A percentile compares a stretch with the other conserved stretches of the same genome.
Conservation (phyloP, 2,329 filamentous ascomycete genomes). For the Myotisia sp. region DNA sequence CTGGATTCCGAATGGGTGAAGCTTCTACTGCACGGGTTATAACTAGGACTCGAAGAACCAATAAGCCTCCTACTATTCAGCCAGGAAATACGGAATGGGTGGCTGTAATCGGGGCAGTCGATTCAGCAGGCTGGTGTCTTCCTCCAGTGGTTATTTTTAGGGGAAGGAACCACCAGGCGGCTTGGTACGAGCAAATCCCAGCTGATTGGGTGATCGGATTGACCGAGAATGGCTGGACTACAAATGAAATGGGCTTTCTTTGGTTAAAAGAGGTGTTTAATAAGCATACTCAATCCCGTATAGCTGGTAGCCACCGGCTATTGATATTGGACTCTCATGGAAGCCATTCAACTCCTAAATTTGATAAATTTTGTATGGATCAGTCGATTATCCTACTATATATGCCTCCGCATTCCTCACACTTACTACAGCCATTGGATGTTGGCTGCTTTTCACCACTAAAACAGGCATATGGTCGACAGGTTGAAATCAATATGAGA, state of each 20-base stretch:
- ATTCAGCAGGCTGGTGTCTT: not conserved
- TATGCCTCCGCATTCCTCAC: constrained; percentile 1
- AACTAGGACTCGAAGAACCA: constrained; percentile 9
- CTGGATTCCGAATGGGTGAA: not conserved
- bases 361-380: not conserved
- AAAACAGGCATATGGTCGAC: not conserved
- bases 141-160: not conserved
- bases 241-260: not conserved
- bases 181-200: not conserved
- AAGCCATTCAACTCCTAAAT: not conserved
- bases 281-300: not conserved
- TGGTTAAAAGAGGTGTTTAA: not conserved
- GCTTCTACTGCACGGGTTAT: not conserved
- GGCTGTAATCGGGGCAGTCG: not conserved
- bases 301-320: not conserved
- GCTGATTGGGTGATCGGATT: not conserved
- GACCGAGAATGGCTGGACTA: not conserved
- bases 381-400: not conserved
- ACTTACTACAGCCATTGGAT: constrained; percentile 5
- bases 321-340: not conserved
- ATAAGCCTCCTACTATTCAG: constrained; percentile 1
- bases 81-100: not conserved
- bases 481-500: constrained; percentile 1
- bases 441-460: constrained; percentile 2
- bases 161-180: not conserved